Percentiles rank a stretch among this genome's conserved stretches.
These are phyloP conservation scores for Spinellus fusiger DNA, from an alignment of 192 early-diverging fungal genomes.

Conservation along the genomic window DNA sequence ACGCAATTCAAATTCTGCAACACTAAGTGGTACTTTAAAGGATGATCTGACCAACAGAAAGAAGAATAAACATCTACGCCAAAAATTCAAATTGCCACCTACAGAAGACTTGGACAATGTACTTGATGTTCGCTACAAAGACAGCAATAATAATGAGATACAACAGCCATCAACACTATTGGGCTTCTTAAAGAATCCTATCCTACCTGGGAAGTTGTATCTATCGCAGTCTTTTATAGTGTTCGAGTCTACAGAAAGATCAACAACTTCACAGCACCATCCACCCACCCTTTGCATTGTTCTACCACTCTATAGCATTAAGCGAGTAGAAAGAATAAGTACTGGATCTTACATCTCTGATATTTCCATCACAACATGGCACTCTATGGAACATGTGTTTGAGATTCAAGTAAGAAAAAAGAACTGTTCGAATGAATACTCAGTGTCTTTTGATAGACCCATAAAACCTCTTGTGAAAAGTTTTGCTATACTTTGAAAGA, in stretches of 20 bases:
- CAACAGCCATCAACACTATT: no score
- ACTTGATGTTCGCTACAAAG: constrained; percentile 29
- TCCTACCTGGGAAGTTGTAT: constrained; percentile 76
- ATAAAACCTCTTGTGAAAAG: constrained; percentile 51
- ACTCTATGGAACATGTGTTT: constrained; percentile 82
- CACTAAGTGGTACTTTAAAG: constrained; percentile 47
- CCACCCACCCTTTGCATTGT: constrained; percentile 60
- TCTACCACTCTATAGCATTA: constrained; percentile 85
- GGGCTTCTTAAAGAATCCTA: no score
- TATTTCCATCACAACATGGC: constrained; percentile 84
- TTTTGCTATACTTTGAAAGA: constrained; percentile 75
- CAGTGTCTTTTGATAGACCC: neutral
- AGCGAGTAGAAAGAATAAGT: constrained; percentile 84
- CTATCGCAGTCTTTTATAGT: constrained; percentile 85
- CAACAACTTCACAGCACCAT: constrained; percentile 19
- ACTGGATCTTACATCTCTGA: constrained; percentile 53
- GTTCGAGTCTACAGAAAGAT: constrained; percentile 64
- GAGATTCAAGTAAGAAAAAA: constrained; percentile 42
- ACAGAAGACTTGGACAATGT: constrained; percentile 70
- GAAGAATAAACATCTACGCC: constrained; percentile 69
- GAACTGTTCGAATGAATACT: neutral
- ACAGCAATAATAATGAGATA: no score
- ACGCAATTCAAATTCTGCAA: constrained; percentile 41
- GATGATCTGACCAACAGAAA: constrained; percentile 68
- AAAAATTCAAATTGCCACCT: constrained; percentile 69